These are phyloP conservation scores for Leccinum arenicola DNA, from an alignment of 768 basidiomycete species.

Conservation along the genomic window DNA sequence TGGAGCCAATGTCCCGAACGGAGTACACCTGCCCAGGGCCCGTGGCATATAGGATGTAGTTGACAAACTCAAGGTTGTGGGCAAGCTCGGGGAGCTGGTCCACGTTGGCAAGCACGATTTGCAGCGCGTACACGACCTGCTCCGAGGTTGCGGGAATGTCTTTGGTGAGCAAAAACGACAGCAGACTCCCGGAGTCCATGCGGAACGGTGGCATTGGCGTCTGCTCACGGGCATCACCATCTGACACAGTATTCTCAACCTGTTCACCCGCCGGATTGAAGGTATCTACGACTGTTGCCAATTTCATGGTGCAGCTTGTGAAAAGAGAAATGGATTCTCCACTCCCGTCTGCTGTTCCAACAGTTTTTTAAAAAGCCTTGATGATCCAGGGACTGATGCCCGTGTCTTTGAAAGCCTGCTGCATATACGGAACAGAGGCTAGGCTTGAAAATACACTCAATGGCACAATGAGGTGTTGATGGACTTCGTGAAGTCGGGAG, in stretches of 20 bases:
- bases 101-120: slow-evolving; percentile 1
- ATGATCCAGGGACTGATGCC: background rate
- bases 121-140: slow-evolving; percentile 1
- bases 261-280: background rate
- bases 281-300: background rate
- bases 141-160: background rate
- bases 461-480: slow-evolving; percentile 2
- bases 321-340: background rate
- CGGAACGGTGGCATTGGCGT: background rate
- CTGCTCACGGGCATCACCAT: background rate
- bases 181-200: slow-evolving; percentile 1
- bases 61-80: slow-evolving; percentile 1
- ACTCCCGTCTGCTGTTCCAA: background rate
- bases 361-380: background rate
- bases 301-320: slow-evolving; percentile 1
- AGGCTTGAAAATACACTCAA: slow-evolving; percentile 1
- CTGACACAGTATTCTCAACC: background rate
- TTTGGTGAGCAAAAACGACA: slow-evolving; percentile 3
- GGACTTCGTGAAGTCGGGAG: background rate
- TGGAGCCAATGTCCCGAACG: background rate
- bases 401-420: background rate
- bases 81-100: background rate
- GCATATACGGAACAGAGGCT: background rate
- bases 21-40: slow-evolving; percentile 2
- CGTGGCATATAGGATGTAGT: slow-evolving; percentile 3